Conservation (phyloP, 2,329 filamentous ascomycete genomes). For the Venturiaceae sp. region DNA sequence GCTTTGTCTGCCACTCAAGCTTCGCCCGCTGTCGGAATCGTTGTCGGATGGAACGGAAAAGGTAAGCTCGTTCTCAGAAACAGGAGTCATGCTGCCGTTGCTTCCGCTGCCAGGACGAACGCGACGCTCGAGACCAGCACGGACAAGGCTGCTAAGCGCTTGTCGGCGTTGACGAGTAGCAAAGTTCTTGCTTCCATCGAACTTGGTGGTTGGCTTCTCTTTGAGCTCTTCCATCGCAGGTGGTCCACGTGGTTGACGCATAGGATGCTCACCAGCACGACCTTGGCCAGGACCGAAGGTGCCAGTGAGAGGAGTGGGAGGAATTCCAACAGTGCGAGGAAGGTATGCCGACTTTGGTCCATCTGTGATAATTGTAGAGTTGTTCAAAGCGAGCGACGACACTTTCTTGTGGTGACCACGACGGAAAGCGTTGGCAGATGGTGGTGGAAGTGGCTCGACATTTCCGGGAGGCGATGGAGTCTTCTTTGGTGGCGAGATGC, state of each 20-base stretch:
- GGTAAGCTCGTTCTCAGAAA: slow-evolving; percentile 67
- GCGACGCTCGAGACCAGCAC: slow-evolving; percentile 79
- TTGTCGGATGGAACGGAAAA: slow-evolving; percentile 58
- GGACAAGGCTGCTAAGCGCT: slow-evolving; percentile 84
- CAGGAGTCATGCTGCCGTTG: slow-evolving; percentile 74
- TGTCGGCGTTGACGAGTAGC: slow-evolving; percentile 83
- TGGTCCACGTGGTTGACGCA: slow-evolving; percentile 86
- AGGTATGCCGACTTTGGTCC: slow-evolving; percentile 62
- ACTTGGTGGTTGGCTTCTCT: slow-evolving; percentile 80
- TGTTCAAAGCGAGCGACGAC: slow-evolving; percentile 56
- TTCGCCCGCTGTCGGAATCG: slow-evolving; percentile 26
- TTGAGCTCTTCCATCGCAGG: slow-evolving; percentile 86
- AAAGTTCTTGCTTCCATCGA: slow-evolving; percentile 97
- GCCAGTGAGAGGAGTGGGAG: slow-evolving; percentile 69
- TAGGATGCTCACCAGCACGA: slow-evolving; percentile 87
- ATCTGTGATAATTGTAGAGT: slow-evolving; percentile 42
- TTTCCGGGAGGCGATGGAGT: slow-evolving; percentile 61
- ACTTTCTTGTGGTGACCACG: slow-evolving; percentile 82
- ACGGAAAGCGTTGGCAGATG: slow-evolving; percentile 85
- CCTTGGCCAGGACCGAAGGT: slow-evolving; percentile 88
- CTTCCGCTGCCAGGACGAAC: slow-evolving; percentile 55
- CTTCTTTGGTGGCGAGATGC: slow-evolving; percentile 52
- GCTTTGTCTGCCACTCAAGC: slow-evolving; percentile 63
- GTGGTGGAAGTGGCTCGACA: slow-evolving; percentile 67
- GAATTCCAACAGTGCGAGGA: slow-evolving; percentile 49